Conservation (phyloP, 176 grass and related monocot species). For the Metroxylon sagu region DNA sequence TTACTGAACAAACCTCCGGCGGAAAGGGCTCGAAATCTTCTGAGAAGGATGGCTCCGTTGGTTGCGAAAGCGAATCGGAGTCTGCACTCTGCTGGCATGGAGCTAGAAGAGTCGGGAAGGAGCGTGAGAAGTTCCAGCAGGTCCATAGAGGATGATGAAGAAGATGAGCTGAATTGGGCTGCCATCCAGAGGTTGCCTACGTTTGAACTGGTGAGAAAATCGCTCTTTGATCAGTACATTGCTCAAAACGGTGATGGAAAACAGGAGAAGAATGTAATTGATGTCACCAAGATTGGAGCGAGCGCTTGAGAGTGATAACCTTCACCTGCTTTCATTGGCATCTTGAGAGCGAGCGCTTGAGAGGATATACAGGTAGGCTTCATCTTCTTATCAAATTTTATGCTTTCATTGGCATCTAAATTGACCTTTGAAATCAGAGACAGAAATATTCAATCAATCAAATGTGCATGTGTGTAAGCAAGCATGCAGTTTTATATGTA, state of each 20-base stretch:
- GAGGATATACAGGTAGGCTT: conserved; percentile 44
- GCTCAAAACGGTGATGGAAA: not conserved
- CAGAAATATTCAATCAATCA: too few species aligned
- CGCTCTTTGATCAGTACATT: conserved; percentile 12
- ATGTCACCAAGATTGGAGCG: conserved; percentile 46
- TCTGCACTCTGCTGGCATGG: not conserved
- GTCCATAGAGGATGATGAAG: conserved; percentile 19
- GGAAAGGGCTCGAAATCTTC: too few species aligned
- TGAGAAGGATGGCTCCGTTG: conserved; percentile 10
- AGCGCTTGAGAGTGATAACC: conserved; percentile 43
- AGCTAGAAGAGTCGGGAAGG: conserved; percentile 15
- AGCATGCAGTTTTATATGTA: too few species aligned
- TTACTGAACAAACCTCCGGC: too few species aligned
- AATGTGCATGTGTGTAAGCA: not conserved
- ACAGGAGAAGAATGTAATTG: conserved; percentile 16
- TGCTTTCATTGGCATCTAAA: not conserved
- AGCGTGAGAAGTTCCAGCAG: conserved; percentile 22
- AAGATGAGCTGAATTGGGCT: conserved; percentile 51
- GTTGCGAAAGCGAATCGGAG: conserved; percentile 2
- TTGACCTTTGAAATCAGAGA: not conserved
- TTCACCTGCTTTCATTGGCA: conserved; percentile 40
- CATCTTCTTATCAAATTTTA: not conserved
- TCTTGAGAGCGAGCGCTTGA: conserved; percentile 42
- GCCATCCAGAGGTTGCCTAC: conserved; percentile 55
- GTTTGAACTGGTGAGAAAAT: conserved; percentile 31